phyloP scores from a whole-genome alignment of 306 rosid genomes.

The Arachis stenosperma region DNA sequence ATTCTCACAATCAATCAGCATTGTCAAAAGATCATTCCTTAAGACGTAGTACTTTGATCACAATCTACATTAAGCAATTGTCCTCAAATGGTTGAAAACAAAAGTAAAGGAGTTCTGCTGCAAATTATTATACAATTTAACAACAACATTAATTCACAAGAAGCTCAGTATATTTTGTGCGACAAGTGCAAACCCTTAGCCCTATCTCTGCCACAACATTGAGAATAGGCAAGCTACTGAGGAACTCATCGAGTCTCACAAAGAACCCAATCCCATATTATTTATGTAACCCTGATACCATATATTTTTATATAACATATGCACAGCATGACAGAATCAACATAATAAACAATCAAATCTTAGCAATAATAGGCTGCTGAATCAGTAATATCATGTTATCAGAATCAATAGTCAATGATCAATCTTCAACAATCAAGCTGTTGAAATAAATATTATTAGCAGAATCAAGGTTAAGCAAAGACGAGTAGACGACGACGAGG shows the following conservation, averaged over 20 bases:
- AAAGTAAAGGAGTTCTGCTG: conserved; percentile 29
- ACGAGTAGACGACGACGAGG: no score
- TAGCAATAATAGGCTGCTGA: no score
- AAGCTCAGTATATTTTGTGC: conserved; percentile 27
- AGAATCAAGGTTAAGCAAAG: no score
- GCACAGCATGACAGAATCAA: no score
- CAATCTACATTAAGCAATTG: conserved; percentile 36
- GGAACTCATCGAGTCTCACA: conserved; percentile 93
- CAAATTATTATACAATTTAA: conserved; percentile 44
- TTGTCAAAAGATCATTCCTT: conserved; percentile 21
- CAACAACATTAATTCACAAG: conserved; percentile 38
- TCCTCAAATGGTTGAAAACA: conserved; percentile 36
- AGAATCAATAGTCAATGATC: no score
- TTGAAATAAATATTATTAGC: no score
- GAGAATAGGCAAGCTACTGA: conserved; percentile 84
- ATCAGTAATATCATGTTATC: no score
- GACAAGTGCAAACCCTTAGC: conserved; percentile 57
- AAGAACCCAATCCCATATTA: conserved; percentile 64
- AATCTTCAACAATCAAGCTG: no score
- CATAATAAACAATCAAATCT: no score
- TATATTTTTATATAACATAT: no score
- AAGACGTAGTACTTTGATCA: conserved; percentile 5
- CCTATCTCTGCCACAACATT: conserved; percentile 83
- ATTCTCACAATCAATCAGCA: neutral
- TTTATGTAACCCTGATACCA: no score